Evolutionary conservation across 306 rosid genomes (phyloP).

Genomic region (Cucurbita moschata): DNA sequence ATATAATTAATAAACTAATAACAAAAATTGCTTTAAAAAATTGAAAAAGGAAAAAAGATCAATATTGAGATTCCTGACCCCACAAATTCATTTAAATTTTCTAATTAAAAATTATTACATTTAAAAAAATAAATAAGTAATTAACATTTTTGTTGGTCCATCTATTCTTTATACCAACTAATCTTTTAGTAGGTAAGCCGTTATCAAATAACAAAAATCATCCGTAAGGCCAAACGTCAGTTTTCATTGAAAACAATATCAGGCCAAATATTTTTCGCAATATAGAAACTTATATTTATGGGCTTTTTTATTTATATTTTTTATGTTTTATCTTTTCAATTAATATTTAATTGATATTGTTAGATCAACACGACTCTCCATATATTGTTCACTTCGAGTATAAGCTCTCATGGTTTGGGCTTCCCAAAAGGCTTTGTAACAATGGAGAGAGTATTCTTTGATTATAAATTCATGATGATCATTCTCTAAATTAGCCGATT

Average conservation of each 20-base stretch:
- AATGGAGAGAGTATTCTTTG: too few relatives aligned
- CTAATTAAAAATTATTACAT: too few relatives aligned
- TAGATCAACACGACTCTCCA: too few relatives aligned
- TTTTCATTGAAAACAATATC: background rate
- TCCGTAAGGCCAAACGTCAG: background rate
- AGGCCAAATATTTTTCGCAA: background rate
- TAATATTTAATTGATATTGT: too few relatives aligned
- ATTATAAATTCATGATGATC: too few relatives aligned
- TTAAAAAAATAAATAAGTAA: background rate
- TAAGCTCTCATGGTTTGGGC: too few relatives aligned
- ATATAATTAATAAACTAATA: background rate
- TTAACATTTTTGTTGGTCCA: background rate
- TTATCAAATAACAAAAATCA: background rate
- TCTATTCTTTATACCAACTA: background rate
- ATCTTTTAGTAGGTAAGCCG: background rate
- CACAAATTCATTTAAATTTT: background rate
- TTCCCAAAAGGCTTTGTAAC: too few relatives aligned
- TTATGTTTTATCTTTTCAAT: too few relatives aligned
- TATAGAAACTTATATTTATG: background rate
- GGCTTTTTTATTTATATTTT: too few relatives aligned
- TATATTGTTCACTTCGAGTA: too few relatives aligned
- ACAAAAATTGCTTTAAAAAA: too few relatives aligned
- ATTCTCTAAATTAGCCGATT: too few relatives aligned
- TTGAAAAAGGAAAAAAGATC: background rate
- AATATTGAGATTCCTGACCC: background rate